These are phyloP conservation scores for Omphalea diandra DNA, from an alignment of 441 rosid species.

Conservation along the genomic window DNA sequence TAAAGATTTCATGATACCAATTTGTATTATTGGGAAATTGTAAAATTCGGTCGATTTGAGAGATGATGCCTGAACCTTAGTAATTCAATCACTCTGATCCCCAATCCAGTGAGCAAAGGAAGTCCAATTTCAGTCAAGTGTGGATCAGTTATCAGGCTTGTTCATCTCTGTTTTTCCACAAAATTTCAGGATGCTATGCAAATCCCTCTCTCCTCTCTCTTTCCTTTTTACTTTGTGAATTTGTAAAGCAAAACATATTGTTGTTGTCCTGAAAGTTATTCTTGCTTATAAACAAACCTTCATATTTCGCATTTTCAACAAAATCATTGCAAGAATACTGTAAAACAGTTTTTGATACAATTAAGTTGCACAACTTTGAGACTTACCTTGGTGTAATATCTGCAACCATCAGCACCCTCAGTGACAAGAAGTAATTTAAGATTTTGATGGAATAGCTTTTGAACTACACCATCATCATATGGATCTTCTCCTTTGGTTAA, in stretches of 20 bases:
- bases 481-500: conserved; percentile 29
- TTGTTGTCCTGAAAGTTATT: background rate
- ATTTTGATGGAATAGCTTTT: no score
- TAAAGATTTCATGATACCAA: background rate
- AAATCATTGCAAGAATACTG: background rate
- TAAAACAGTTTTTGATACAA: background rate
- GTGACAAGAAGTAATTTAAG: no score
- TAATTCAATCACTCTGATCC: background rate
- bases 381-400: conserved; percentile 69
- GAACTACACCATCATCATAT: conserved; percentile 4
- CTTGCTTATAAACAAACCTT: background rate
- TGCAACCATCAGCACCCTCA: no score
- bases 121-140: background rate
- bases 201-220: background rate
- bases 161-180: background rate
- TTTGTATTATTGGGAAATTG: background rate
- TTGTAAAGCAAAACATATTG: background rate
- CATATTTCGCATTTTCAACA: background rate
- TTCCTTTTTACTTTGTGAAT: background rate
- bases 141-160: conserved; percentile 3
- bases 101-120: background rate
- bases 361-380: conserved; percentile 2
- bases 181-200: background rate
- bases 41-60: background rate
- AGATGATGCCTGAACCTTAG: background rate